Evolutionary conservation across 441 rosid genomes (phyloP), one percentile per base, ranked within the genome.

Genomic region (Adansonia gregorii): DNA sequence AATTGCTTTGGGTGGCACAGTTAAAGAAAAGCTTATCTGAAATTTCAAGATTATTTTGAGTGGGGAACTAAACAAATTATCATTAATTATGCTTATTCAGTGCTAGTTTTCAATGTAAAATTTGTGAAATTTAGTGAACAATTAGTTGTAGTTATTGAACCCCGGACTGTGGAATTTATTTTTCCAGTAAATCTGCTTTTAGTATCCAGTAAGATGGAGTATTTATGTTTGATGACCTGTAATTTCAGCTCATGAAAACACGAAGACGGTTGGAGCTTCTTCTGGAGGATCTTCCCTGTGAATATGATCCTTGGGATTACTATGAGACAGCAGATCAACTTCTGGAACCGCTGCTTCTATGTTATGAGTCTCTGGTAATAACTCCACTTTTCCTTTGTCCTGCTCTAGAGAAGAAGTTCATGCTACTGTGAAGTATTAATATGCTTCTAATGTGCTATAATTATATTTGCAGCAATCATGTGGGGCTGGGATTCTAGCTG

Each of bases 221-320:
- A 15, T 68, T 55, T 61, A 17, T 20, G n/a, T 74, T 14, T 81
- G 41, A 52, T 85, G 58, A 78, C 52, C 59, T 78, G 48, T 78
- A 66, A 63, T 82, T 79, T 79, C 91, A 94, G 99, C 98, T 95
- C 79, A 85, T 86, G 91, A 93, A 84, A 88, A 87, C 99, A 55
- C 86, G 88, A 74, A 87, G 89, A 84, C 88, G 95, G 78, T 83
- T 95, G 87, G 98, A 95, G 81, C 90, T 89, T 80, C 88, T 87
- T 78, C 94, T 95, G 12, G 98, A 93, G 88, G 97, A 90, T 88
- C 91, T 90, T 79, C 98, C 98, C 9, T 92, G 97, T 77, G 99
- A 95, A 71, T 81, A 85, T 76, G 94, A 92, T 77, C 81, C 90
- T 67, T 86, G 88, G 86, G 96, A 92, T 78, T 91, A 89, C 85